Evolutionary conservation across 2,329 filamentous ascomycete species (phyloP).

Genomic region (Epichloe scottii): DNA sequence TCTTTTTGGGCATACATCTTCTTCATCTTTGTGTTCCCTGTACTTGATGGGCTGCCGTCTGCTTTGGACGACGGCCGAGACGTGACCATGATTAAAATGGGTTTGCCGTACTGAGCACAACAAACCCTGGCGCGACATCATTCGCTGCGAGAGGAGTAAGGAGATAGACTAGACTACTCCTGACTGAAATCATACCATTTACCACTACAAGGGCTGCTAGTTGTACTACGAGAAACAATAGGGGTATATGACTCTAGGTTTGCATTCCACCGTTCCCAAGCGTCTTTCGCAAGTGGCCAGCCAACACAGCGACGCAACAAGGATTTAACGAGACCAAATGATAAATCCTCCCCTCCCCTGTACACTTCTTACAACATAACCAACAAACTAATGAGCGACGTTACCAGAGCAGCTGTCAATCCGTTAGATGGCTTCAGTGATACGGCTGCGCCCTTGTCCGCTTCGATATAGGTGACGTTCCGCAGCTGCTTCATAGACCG

Average conservation of each 20-base stretch:
- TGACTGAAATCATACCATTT: slow-evolving; percentile 1
- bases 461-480: slow-evolving; percentile 23
- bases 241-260: slow-evolving; percentile 7
- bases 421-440: slow-evolving; percentile 8
- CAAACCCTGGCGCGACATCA: neutral
- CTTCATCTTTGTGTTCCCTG: neutral
- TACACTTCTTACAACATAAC: slow-evolving; percentile 1
- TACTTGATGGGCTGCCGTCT: too few species aligned
- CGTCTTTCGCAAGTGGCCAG: neutral
- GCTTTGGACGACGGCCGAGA: neutral
- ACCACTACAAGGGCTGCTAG: slow-evolving; percentile 3
- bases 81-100: neutral
- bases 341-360: too few species aligned
- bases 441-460: slow-evolving; percentile 16
- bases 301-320: neutral
- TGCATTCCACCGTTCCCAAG: neutral
- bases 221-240: slow-evolving; percentile 2
- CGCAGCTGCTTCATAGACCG: slow-evolving; percentile 18
- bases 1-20: neutral
- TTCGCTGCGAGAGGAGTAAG: neutral
- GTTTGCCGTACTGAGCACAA: neutral
- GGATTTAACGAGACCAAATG: neutral
- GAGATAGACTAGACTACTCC: neutral
- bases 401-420: slow-evolving; percentile 5
- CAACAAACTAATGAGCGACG: neutral